Evolutionary conservation across 495 filamentous ascomycete genomes (phyloP).

Genomic region (Penicillium taxi): DNA sequence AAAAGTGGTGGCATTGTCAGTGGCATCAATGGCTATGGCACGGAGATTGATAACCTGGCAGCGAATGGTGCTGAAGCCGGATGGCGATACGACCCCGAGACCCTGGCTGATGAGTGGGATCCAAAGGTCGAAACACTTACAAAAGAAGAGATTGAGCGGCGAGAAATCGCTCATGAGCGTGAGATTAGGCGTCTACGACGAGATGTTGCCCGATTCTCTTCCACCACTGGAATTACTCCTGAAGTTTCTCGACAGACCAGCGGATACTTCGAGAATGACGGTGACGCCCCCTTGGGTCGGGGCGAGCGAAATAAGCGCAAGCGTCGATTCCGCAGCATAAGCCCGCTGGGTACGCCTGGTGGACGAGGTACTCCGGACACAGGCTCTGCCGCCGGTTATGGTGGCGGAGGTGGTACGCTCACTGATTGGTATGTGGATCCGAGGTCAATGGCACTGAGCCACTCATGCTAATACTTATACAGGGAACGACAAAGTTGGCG

Average conservation of each 20-base stretch:
- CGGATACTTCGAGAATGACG: conserved; percentile 54
- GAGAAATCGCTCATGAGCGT: conserved; percentile 88
- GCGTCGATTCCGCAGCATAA: conserved; percentile 81
- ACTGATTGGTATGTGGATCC: conserved; percentile 51
- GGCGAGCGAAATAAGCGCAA: conserved; percentile 92
- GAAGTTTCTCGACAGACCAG: conserved; percentile 49
- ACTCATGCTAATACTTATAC: conserved; percentile 6
- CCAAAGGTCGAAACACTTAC: conserved; percentile 82
- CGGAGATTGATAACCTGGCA: conserved; percentile 84
- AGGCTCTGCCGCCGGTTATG: conserved; percentile 53
- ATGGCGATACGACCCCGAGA: conserved; percentile 90
- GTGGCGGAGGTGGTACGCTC: conserved; percentile 61
- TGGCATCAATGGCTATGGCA: conserved; percentile 59
- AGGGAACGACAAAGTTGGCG: conserved; percentile 81
- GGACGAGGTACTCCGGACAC: conserved; percentile 71
- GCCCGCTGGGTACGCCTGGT: conserved; percentile 62
- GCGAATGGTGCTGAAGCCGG: conserved; percentile 70
- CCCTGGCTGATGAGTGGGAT: conserved; percentile 86
- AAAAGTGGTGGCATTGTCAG: conserved; percentile 75
- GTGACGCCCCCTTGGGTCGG: conserved; percentile 66
- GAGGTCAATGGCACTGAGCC: not conserved
- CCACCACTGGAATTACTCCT: conserved; percentile 67
- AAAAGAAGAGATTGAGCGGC: conserved; percentile 96
- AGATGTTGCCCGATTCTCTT: conserved; percentile 89
- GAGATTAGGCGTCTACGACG: conserved; percentile 79